phyloP scores from a whole-genome alignment of 192 early-diverging fungal species.

The Umbelopsis sp. region DNA sequence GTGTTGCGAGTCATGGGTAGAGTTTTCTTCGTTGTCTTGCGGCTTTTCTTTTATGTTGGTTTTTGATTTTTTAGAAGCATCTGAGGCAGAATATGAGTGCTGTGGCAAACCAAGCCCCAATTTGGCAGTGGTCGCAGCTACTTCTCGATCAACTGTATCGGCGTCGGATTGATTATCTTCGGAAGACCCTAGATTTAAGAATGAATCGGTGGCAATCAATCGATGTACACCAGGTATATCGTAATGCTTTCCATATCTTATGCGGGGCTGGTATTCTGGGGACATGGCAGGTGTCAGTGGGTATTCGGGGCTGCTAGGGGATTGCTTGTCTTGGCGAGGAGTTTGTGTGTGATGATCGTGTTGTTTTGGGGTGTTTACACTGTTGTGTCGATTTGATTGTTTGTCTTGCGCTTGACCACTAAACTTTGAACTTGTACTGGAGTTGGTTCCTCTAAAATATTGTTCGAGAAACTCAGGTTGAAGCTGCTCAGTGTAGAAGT shows the following conservation, averaged over 20 bases:
- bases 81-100: conserved; percentile 8
- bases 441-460: conserved; percentile 11
- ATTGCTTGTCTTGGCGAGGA: not conserved
- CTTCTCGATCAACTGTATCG: conserved; percentile 31
- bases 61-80: not conserved
- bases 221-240: conserved; percentile 16
- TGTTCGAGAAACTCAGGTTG: conserved; percentile 13
- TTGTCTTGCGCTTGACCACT: conserved; percentile 1
- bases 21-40: not conserved
- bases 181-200: not conserved
- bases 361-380: not conserved
- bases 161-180: conserved; percentile 26
- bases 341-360: conserved; percentile 12
- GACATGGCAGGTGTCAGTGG: conserved; percentile 26
- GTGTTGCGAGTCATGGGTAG: not conserved
- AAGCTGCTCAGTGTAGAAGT: conserved; percentile 8
- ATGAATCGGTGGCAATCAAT: conserved; percentile 17
- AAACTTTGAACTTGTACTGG: conserved; percentile 1
- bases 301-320: conserved; percentile 19
- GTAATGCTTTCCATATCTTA: conserved; percentile 8
- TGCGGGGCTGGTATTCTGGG: conserved; percentile 9
- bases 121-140: conserved; percentile 24
- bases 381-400: not conserved
- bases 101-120: conserved; percentile 7
- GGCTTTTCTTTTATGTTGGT: not conserved